These are phyloP conservation scores for Leucocoprinus leucothites DNA, from an alignment of 768 basidiomycete genomes.

Conservation along the genomic window DNA sequence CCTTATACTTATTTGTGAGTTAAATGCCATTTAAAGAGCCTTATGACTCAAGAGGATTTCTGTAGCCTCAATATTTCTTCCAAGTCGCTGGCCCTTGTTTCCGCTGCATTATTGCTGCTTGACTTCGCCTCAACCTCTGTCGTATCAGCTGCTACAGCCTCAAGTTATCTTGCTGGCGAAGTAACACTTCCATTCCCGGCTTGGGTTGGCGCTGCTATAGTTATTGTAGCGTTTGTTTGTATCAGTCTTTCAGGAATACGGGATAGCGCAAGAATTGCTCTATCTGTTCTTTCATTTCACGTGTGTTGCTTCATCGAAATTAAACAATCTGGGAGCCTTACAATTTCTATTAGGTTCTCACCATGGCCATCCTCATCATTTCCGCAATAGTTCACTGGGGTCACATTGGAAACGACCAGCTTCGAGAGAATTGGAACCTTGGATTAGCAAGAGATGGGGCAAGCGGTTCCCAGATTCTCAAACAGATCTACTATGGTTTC, in stretches of 20 bases:
- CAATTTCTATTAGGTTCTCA: conserved; percentile 37
- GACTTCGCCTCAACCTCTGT: conserved; percentile 69
- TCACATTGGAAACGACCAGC: conserved; percentile 40
- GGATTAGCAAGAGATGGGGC: conserved; percentile 29
- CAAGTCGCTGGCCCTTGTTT: conserved; percentile 61
- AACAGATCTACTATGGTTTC: conserved; percentile 60
- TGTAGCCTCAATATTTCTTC: conserved; percentile 60
- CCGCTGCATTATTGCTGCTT: conserved; percentile 63
- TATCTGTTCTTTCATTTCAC: conserved; percentile 56
- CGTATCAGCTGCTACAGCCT: conserved; percentile 72
- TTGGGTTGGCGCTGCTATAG: conserved; percentile 48
- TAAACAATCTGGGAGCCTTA: conserved; percentile 7
- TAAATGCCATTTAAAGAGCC: too few species aligned
- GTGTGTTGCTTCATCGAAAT: conserved; percentile 31
- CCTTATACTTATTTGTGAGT: conserved; percentile 68
- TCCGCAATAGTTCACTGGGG: conserved; percentile 50
- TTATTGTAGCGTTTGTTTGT: conserved; percentile 50
- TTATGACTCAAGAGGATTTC: too few species aligned
- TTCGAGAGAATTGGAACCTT: conserved; percentile 53
- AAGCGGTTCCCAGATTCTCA: conserved; percentile 26
- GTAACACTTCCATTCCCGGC: conserved; percentile 53
- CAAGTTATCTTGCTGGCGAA: conserved; percentile 65
- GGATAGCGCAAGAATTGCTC: conserved; percentile 61
- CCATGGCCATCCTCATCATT: conserved; percentile 55
- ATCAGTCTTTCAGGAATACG: conserved; percentile 57